A percentile compares a stretch with the other conserved stretches of the same genome.
Evolutionary conservation across 2,329 filamentous ascomycete genomes (phyloP).

Genomic region (Pochonia chlamydosporia): DNA sequence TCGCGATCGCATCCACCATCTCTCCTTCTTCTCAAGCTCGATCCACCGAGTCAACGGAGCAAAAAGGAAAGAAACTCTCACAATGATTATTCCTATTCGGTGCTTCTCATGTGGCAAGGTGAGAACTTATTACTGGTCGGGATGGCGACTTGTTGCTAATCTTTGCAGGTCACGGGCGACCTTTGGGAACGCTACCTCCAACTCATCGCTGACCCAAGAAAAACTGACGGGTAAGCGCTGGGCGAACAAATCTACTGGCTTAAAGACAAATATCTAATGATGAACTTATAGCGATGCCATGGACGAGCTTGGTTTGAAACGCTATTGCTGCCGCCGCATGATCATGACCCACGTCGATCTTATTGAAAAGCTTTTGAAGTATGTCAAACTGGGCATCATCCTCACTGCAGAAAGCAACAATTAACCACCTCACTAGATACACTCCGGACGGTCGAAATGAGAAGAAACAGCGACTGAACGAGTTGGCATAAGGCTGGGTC

Average conservation of each 20-base stretch:
- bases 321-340: conserved; percentile 99
- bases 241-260: neutral
- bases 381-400: conserved; percentile 25
- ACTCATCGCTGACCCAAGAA: conserved; percentile 68
- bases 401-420: neutral
- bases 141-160: conserved; percentile 21
- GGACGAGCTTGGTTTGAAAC: conserved; percentile 86
- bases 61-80: conserved; percentile 25
- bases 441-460: conserved; percentile 58
- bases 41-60: neutral
- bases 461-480: conserved; percentile 46
- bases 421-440: conserved; percentile 37
- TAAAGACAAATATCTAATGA: neutral
- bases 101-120: conserved; percentile 99
- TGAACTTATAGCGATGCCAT: conserved; percentile 70
- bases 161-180: conserved; percentile 79
- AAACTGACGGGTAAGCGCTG: conserved; percentile 60
- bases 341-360: conserved; percentile 99
- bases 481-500: conserved; percentile 21
- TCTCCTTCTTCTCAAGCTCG: neutral
- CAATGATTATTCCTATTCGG: conserved; percentile 97
- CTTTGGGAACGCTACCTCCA: conserved; percentile 95
- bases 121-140: conserved; percentile 15
- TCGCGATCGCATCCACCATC: conserved; percentile 1
- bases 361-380: conserved; percentile 97